Evolutionary conservation across 768 basidiomycete genomes (phyloP).

Genomic region (Phylloporus sp.): DNA sequence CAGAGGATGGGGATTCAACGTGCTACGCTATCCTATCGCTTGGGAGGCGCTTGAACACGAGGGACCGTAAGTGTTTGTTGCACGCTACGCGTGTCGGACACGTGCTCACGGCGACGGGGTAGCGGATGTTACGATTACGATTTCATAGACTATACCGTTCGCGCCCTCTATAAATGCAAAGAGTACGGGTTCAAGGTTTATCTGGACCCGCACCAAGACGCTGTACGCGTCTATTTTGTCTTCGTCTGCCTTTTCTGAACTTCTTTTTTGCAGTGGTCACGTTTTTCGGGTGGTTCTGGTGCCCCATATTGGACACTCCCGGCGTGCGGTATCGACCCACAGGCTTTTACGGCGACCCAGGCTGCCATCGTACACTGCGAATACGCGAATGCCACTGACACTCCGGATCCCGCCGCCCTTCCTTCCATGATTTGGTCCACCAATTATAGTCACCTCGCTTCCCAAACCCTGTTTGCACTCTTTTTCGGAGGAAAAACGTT

Average conservation of each 20-base stretch:
- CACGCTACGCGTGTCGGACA: not conserved
- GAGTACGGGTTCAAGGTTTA: conserved; percentile 87
- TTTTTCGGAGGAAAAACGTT: conserved; percentile 90
- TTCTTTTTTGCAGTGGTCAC: conserved; percentile 73
- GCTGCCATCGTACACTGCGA: conserved; percentile 86
- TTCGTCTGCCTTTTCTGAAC: not conserved
- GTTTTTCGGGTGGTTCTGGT: conserved; percentile 91
- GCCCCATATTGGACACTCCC: conserved; percentile 91
- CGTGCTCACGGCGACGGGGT: not conserved
- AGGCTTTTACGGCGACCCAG: conserved; percentile 79
- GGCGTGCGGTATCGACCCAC: conserved; percentile 87
- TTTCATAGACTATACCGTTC: conserved; percentile 88
- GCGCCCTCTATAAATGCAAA: conserved; percentile 85
- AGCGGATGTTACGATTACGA: conserved; percentile 88
- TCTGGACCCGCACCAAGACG: conserved; percentile 96
- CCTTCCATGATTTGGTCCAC: conserved; percentile 98
- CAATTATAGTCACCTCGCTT: conserved; percentile 85
- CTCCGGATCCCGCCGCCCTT: conserved; percentile 63
- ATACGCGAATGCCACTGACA: conserved; percentile 55
- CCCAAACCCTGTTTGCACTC: conserved; percentile 88
- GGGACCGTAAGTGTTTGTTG: conserved; percentile 73
- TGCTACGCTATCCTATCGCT: conserved; percentile 74
- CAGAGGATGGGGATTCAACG: conserved; percentile 90
- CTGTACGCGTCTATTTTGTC: conserved; percentile 46
- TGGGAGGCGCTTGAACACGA: conserved; percentile 95